A percentile compares a stretch with the other conserved stretches of the same genome.
These are phyloP conservation scores for Bathelium albidoporum DNA, from an alignment of 495 filamentous ascomycete species.

Conservation along the genomic window DNA sequence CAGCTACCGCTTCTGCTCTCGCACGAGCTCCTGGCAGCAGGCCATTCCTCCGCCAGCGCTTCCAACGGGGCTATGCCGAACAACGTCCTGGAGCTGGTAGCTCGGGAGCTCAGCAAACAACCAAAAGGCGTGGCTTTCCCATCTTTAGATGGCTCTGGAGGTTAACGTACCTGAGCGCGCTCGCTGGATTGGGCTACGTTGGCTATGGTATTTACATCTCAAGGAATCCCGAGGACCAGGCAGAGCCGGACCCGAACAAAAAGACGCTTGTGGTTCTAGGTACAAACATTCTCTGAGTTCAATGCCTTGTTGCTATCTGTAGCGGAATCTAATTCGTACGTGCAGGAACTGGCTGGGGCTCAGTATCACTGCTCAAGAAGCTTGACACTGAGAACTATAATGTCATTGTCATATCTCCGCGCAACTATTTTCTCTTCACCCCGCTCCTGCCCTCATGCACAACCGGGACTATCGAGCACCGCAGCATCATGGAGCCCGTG, in stretches of 20 bases:
- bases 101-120: constrained; percentile 18
- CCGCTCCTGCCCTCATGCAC: constrained; percentile 94
- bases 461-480: constrained; percentile 93
- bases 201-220: constrained; percentile 73
- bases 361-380: constrained; percentile 93
- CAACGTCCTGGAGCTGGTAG: neutral
- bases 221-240: constrained; percentile 72
- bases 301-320: neutral
- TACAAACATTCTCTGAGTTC: constrained; percentile 30
- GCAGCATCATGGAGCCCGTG: constrained; percentile 98
- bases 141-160: constrained; percentile 66
- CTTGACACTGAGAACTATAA: constrained; percentile 97
- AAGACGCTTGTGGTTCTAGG: constrained; percentile 96
- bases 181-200: constrained; percentile 58
- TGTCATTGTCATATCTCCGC: constrained; percentile 88
- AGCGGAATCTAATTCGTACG: constrained; percentile 15
- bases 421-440: constrained; percentile 99
- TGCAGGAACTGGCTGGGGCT: constrained; percentile 88
- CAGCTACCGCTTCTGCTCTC: neutral
- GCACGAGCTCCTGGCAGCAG: neutral
- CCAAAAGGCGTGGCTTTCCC: constrained; percentile 27
- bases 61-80: constrained; percentile 19
- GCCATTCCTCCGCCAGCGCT: constrained; percentile 9
- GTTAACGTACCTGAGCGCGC: constrained; percentile 54
- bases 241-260: constrained; percentile 72